Evolutionary conservation across 2,329 filamentous ascomycete genomes (phyloP).

Genomic region (Madurella mycetomatis): DNA sequence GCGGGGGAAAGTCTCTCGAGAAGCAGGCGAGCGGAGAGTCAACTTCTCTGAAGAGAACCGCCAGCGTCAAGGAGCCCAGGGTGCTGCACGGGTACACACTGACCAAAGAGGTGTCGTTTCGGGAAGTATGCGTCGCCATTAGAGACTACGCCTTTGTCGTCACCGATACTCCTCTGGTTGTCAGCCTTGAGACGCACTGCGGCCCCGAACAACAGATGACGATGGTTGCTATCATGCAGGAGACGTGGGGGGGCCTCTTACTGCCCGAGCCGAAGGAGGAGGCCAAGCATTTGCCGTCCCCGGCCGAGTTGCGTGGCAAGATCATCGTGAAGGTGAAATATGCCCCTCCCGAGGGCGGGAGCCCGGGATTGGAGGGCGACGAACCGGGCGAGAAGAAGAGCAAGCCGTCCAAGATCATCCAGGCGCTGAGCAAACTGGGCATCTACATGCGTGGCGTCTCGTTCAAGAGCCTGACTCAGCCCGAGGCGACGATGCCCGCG

Average conservation of each 20-base stretch:
- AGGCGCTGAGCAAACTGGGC: slow-evolving; percentile 69
- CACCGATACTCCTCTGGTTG: slow-evolving; percentile 79
- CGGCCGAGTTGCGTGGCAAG: slow-evolving; percentile 66
- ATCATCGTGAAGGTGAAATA: slow-evolving; percentile 84
- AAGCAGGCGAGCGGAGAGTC: slow-evolving; percentile 9
- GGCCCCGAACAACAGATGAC: slow-evolving; percentile 72
- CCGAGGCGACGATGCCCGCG: slow-evolving; percentile 60
- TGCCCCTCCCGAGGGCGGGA: slow-evolving; percentile 38
- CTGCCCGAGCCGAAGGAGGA: slow-evolving; percentile 52
- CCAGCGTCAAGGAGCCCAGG: slow-evolving; percentile 56
- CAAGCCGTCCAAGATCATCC: slow-evolving; percentile 63
- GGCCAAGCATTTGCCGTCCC: slow-evolving; percentile 56
- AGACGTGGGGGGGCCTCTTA: slow-evolving; percentile 72
- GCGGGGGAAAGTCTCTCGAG: slow-evolving; percentile 6
- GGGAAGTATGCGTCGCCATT: slow-evolving; percentile 78
- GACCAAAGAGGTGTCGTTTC: slow-evolving; percentile 82
- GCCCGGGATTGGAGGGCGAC: slow-evolving; percentile 28
- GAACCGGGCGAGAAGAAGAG: slow-evolving; percentile 29
- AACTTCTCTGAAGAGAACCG: slow-evolving; percentile 14
- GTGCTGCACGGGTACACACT: slow-evolving; percentile 87
- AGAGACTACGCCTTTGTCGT: slow-evolving; percentile 70
- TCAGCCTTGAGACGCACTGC: slow-evolving; percentile 91
- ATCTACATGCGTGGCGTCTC: slow-evolving; percentile 80
- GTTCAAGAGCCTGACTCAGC: slow-evolving; percentile 73
- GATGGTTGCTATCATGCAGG: slow-evolving; percentile 89